Percentiles rank a stretch among this genome's conserved stretches.
phyloP scores from a whole-genome alignment of 805 yeast genomes.

The Barnettozyma sucrosica region DNA sequence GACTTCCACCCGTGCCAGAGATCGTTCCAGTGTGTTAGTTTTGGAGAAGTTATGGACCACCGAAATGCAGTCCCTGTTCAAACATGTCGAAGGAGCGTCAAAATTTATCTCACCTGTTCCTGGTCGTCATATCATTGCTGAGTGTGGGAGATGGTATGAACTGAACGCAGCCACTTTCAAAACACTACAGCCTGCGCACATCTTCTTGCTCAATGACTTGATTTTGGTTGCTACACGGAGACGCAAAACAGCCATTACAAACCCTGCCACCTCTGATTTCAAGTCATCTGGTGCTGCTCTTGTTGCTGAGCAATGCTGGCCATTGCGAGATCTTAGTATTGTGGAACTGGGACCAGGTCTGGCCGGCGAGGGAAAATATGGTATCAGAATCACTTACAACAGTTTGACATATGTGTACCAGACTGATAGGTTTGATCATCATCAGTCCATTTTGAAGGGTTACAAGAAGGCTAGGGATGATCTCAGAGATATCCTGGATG shows the following conservation, averaged over 20 bases:
- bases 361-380: conserved; percentile 24
- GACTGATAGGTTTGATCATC: conserved; percentile 56
- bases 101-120: conserved; percentile 67
- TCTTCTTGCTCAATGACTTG: conserved; percentile 74
- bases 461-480: conserved; percentile 60
- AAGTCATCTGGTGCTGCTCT: conserved; percentile 28
- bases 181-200: conserved; percentile 66
- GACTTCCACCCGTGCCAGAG: conserved; percentile 28
- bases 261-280: conserved; percentile 27
- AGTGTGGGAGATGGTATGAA: conserved; percentile 83
- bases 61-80: conserved; percentile 62
- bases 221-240: conserved; percentile 67
- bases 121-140: conserved; percentile 74
- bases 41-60: conserved; percentile 78
- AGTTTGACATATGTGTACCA: conserved; percentile 50
- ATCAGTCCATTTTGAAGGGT: conserved; percentile 45
- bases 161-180: conserved; percentile 81
- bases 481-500: conserved; percentile 47
- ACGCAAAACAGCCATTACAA: conserved; percentile 24
- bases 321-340: conserved; percentile 51
- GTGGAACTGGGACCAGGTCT: conserved; percentile 17
- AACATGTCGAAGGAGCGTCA: conserved; percentile 89
- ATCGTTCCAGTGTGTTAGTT: conserved; percentile 64
- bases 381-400: conserved; percentile 43
- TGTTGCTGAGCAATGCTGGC: conserved; percentile 76